These are phyloP conservation scores for Ogataea hybrid DNA, from an alignment of 1,139 yeast genomes.

Conservation along the genomic window DNA sequence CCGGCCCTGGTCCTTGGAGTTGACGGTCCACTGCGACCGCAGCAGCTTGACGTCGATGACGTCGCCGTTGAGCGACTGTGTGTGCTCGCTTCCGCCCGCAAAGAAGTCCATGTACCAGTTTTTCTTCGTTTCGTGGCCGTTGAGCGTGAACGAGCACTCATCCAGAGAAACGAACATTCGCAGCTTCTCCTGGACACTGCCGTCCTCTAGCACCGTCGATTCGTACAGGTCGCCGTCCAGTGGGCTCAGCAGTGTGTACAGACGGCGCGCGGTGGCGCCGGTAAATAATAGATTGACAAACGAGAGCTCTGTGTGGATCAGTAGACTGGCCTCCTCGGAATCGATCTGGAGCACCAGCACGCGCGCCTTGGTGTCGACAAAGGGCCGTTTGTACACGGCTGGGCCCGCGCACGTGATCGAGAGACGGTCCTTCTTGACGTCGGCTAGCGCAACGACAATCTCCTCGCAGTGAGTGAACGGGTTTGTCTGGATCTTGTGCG, in stretches of 20 bases:
- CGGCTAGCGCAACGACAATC: constrained; percentile 51
- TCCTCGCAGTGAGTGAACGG: constrained; percentile 53
- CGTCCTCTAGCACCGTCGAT: constrained; percentile 7
- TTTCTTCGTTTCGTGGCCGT: constrained; percentile 27
- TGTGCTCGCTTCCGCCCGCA: background rate
- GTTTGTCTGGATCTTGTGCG: constrained; percentile 48
- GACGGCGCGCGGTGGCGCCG: constrained; percentile 31
- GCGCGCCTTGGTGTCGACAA: constrained; percentile 46
- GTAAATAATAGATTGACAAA: constrained; percentile 30
- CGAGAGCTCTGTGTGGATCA: constrained; percentile 29
- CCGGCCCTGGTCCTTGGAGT: constrained; percentile 18
- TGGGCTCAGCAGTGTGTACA: constrained; percentile 28
- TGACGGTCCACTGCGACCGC: constrained; percentile 32
- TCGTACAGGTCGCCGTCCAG: constrained; percentile 28
- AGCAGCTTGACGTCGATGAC: constrained; percentile 29
- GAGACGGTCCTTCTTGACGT: constrained; percentile 47
- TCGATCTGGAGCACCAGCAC: constrained; percentile 57
- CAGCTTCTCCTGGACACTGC: constrained; percentile 18
- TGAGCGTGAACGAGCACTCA: constrained; percentile 23
- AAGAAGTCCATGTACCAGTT: constrained; percentile 26
- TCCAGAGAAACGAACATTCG: constrained; percentile 21
- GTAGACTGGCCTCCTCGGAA: constrained; percentile 27
- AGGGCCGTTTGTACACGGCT: constrained; percentile 58
- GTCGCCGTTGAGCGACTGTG: constrained; percentile 14
- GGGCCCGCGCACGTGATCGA: constrained; percentile 20